Conservation (phyloP, 352 stramenopile species). For the Phytophthora niederhauseri region DNA sequence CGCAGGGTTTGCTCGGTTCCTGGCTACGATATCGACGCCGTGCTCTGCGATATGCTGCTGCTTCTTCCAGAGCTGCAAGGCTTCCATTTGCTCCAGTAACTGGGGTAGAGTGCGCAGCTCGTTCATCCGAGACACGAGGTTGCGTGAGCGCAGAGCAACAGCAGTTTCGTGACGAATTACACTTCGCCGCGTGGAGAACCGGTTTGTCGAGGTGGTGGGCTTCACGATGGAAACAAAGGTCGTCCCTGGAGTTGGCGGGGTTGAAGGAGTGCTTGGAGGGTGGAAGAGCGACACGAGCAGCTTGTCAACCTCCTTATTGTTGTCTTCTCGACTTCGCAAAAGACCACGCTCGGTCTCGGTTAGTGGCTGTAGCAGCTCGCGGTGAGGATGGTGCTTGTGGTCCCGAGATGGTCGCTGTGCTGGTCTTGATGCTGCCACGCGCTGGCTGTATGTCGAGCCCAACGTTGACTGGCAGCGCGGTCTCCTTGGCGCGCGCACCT, state of each 20-base stretch:
- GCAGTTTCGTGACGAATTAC: conserved; percentile 57
- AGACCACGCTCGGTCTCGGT: conserved; percentile 42
- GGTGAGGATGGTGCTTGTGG: conserved; percentile 12
- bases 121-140: conserved; percentile 57
- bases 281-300: conserved; percentile 51
- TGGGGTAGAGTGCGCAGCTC: conserved; percentile 62
- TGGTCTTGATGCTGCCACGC: conserved; percentile 35
- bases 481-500: conserved; percentile 27
- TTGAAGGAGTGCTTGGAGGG: conserved; percentile 11
- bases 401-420: conserved; percentile 14
- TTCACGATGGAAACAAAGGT: conserved; percentile 9
- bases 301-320: conserved; percentile 51
- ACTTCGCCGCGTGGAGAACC: conserved; percentile 51
- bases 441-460: conserved; percentile 47
- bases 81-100: conserved; percentile 55
- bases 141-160: conserved; percentile 54
- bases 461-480: conserved; percentile 41
- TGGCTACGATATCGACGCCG: conserved; percentile 54
- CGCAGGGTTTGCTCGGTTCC: conserved; percentile 49
- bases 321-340: conserved; percentile 39
- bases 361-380: conserved; percentile 21
- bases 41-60: conserved; percentile 48
- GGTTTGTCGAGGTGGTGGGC: conserved; percentile 10
- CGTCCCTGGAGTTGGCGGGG: conserved; percentile 9
- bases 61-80: conserved; percentile 39